These are phyloP conservation scores for Fusarium brevicatenulatum DNA, from an alignment of 2,329 filamentous ascomycete species.

Conservation along the genomic window DNA sequence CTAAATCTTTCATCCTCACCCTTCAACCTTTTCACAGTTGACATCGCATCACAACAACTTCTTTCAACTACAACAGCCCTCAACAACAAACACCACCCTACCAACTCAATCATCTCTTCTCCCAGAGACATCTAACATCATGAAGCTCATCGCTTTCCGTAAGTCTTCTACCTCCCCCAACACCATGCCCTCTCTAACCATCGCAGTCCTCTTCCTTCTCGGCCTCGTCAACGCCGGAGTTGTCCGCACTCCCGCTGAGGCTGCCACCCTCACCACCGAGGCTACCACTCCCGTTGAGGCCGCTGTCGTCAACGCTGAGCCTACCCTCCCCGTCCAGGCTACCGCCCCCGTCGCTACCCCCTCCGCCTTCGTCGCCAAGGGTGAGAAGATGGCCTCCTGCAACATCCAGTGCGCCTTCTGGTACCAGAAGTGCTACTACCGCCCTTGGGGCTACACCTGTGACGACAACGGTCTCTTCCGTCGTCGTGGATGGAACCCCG, in stretches of 20 bases:
- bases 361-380: neutral
- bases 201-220: neutral
- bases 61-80: neutral
- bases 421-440: conserved; percentile 9
- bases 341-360: neutral
- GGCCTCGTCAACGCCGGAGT: neutral
- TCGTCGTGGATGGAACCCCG: conserved; percentile 6
- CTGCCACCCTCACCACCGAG: neutral
- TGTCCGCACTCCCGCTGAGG: neutral
- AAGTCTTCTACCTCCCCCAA: neutral
- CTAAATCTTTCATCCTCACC: neutral
- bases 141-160: conserved; percentile 10
- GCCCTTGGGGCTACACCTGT: conserved; percentile 15
- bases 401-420: conserved; percentile 1
- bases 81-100: neutral
- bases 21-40: neutral
- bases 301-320: neutral
- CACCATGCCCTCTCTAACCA: neutral
- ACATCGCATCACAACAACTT: neutral
- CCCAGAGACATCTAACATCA: neutral
- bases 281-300: neutral
- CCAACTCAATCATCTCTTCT: neutral
- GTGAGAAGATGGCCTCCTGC: neutral
- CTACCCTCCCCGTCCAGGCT: neutral
- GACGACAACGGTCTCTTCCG: neutral